Percentiles rank a stretch among this genome's conserved stretches.
Evolutionary conservation across 2,329 filamentous ascomycete genomes (phyloP).

Genomic region (Penicillium expansum): DNA sequence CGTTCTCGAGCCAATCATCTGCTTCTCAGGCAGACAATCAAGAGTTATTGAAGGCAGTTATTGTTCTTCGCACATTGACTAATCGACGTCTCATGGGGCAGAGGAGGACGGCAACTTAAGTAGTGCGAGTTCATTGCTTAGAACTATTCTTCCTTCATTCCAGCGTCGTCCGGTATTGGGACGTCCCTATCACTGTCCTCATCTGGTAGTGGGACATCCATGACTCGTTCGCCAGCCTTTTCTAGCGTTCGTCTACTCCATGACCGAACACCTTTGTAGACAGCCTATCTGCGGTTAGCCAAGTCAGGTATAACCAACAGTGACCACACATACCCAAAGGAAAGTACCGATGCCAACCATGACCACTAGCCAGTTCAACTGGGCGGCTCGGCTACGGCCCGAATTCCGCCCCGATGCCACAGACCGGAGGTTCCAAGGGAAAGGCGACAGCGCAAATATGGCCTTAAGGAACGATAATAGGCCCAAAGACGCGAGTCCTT

Average conservation of each 20-base stretch:
- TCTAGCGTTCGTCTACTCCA: conserved; percentile 72
- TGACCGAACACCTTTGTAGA: conserved; percentile 76
- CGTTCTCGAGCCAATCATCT: conserved; percentile 24
- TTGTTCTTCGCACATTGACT: conserved; percentile 92
- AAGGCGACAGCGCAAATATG: conserved; percentile 69
- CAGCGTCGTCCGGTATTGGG: background rate
- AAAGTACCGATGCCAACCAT: conserved; percentile 78
- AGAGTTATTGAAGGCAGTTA: conserved; percentile 37
- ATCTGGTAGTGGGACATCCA: conserved; percentile 64
- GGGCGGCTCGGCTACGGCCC: conserved; percentile 73
- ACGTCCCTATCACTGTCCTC: conserved; percentile 54
- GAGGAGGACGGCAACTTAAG: conserved; percentile 89
- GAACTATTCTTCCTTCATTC: conserved; percentile 44
- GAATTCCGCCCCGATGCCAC: conserved; percentile 56
- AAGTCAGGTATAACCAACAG: background rate
- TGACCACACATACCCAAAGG: conserved; percentile 60
- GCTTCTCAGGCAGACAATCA: conserved; percentile 26
- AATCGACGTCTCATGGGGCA: conserved; percentile 81
- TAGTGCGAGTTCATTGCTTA: conserved; percentile 63
- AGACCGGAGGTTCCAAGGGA: conserved; percentile 68
- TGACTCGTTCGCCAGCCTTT: conserved; percentile 72
- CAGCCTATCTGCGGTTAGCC: conserved; percentile 52
- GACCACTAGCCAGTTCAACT: conserved; percentile 76
- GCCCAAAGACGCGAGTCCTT: conserved; percentile 86
- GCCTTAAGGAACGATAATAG: conserved; percentile 82